Evolutionary conservation across 805 yeast species (phyloP), one percentile per base, ranked within the genome.

Genomic region (Candida manassasensis): DNA sequence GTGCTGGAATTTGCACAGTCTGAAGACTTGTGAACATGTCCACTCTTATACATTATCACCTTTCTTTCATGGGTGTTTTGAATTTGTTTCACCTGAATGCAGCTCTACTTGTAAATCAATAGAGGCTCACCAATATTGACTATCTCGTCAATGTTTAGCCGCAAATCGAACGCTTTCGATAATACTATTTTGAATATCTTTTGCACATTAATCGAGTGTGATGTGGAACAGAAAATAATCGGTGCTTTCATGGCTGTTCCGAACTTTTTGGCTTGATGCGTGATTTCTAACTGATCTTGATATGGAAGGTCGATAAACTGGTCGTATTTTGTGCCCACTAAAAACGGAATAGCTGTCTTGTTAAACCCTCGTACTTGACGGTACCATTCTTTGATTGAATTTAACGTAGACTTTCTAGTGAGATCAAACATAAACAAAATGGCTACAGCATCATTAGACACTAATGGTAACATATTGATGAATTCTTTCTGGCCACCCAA

Each of bases 401-500:
- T 84, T 35, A 90, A 68, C 0, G 96, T 86, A 18, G 88, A 77
- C 43, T 84, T 85, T 30, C 96, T 71, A 1, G 96, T 85, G 39
- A 90, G 63, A 59, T 90, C 97, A 67, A 67, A 90, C 81, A 85
- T 79, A 50, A 89, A 88, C 28, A 90, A 67, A 17, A 90, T 77
- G 1, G 96, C 95, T 10, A 88, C 93, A 0, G 97, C 93, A 42
- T 89, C 97, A 44, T 83, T 79, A 11, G 94, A 82, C 10, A 90
- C 96, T 38, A 90, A 67, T 15, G 97, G 96, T 26, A 93, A 67
- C 98, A 90, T 90, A 56, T 90, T 90, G 36, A 88, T 85, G 61
- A 87, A 90, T 58, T 93, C 97, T 35, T 85, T 75, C 49, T 89
- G 95, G 1, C 98, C 98, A 16, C 98, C 98, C 9, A 90, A 64